Base-by-base conservation (phyloP, 1,139 yeast species). In the Pichia terricola region DNA sequence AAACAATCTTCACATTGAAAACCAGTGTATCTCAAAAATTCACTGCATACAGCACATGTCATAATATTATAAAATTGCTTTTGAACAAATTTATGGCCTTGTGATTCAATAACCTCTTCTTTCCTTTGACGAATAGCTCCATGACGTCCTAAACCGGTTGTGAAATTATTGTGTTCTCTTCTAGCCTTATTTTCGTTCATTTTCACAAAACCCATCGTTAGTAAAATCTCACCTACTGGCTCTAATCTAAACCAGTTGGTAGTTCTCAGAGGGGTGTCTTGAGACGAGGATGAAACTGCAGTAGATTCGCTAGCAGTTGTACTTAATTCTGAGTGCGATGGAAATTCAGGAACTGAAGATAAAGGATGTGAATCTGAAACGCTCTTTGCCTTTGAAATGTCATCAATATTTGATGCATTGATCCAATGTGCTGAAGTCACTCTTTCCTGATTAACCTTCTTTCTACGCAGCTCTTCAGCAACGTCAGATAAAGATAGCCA, bases 31-130 rank as follows among this genome's bases (percentile, higher is more conserved):
- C 95, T 82, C 52, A 91, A 70, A 59, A 91, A 89, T 50, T 91
- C 97, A 9, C 95, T 96, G 72, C 98, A 91, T 49, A 88, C 77
- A 1, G 97, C 96, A 67, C 98, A 91, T 53, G 94, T 79, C 96
- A 91, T 91, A 56, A 91, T 86, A 55, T 86, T 87, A 72, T 91
- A 91, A 60, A 91, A 88, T 61, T 88, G 96, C 55, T 87, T 91
- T 61, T 87, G 96, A 36, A 87, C 94, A 67, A 91, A 91, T 63
- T 87, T 94, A 66, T 91, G 98, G 11, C 98, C 98, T 60, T 87
- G 95, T 58, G 91, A 94, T 64, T 89, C 96, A 61, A 80, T 87
- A 1, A 91, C 87, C 58, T 89, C 96, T 59, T 89, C 97, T 58
- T 89, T 89, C 69, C 86, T 80, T 64, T 87, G 94, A 58, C 96